Percentiles rank a stretch among this genome's conserved stretches.
These are phyloP conservation scores for Isatis tinctoria DNA, from an alignment of 345 rosid species.

Conservation along the genomic window DNA sequence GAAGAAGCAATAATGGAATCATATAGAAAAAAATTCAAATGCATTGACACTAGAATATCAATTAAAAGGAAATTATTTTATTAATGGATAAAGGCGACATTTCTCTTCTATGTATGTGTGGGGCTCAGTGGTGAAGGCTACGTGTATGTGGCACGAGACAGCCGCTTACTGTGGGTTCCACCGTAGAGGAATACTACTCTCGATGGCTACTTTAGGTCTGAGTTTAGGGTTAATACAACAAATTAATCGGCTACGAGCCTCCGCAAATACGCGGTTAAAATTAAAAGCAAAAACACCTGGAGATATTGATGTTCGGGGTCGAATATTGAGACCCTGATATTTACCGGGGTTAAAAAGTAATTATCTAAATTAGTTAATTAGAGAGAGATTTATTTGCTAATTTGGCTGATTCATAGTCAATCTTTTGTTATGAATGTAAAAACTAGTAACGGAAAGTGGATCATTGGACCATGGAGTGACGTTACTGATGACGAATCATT, in stretches of 20 bases:
- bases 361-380: neutral
- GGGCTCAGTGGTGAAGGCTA: slow-evolving; percentile 37
- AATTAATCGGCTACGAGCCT: slow-evolving; percentile 44
- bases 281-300: neutral
- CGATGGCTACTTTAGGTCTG: neutral
- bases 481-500: slow-evolving; percentile 37
- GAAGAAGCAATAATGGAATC: neutral
- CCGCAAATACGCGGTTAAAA: neutral
- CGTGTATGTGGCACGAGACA: slow-evolving; percentile 51
- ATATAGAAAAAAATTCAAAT: neutral
- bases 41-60: neutral
- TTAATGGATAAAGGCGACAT: neutral
- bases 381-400: neutral
- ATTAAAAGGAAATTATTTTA: neutral
- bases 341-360: neutral
- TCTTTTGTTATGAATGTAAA: neutral
- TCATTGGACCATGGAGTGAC: slow-evolving; percentile 28
- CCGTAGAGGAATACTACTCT: neutral
- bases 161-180: slow-evolving; percentile 52
- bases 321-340: neutral
- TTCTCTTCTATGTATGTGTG: neutral
- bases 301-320: neutral
- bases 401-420: neutral
- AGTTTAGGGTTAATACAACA: neutral
- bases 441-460: slow-evolving; percentile 1